Conservation (phyloP, 73 alveolate species). For the Paramecium sexaurelia region DNA sequence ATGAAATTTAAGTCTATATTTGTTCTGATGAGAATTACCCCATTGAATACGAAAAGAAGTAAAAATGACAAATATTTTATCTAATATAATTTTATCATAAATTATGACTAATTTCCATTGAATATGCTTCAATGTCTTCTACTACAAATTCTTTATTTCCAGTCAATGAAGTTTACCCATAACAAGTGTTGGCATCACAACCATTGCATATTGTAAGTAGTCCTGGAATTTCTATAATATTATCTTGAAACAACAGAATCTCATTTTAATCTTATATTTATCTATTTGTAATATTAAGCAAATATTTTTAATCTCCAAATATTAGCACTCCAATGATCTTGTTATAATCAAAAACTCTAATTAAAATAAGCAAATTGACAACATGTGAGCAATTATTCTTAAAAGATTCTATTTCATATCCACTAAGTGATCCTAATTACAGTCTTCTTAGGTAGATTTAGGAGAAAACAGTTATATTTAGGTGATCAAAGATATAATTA, state of each 20-base stretch:
- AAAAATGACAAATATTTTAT: background rate
- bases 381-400: background rate
- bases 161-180: background rate
- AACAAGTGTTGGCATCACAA: background rate
- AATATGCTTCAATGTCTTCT: conserved; percentile 29
- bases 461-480: background rate
- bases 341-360: conserved; percentile 44
- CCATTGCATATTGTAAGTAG: background rate
- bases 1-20: conserved; percentile 62
- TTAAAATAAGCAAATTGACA: conserved; percentile 2
- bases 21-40: conserved; percentile 68
- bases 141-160: conserved; percentile 43
- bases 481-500: conserved; percentile 10
- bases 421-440: background rate
- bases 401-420: background rate
- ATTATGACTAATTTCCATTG: conserved; percentile 11
- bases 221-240: background rate
- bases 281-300: background rate
- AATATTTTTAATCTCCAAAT: background rate
- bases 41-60: conserved; percentile 38
- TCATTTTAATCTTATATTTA: background rate
- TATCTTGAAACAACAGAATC: background rate
- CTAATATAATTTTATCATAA: conserved; percentile 8
- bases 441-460: background rate
- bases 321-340: conserved; percentile 1